These are phyloP conservation scores for Xylariaceae sp. DNA, from an alignment of 2,329 filamentous ascomycete species.

Conservation along the genomic window DNA sequence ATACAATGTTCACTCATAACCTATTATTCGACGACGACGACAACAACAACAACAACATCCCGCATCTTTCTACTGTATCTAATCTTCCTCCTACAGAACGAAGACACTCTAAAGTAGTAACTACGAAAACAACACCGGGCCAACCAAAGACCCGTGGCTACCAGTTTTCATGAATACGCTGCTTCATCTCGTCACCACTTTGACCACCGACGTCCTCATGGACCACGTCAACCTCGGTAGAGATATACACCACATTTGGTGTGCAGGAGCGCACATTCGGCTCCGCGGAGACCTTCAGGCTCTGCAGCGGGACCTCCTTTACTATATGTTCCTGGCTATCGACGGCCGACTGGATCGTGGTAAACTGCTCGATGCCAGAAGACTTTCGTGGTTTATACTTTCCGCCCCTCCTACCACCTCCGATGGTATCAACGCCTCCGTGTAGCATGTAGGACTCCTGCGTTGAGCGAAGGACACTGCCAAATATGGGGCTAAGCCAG, in stretches of 20 bases:
- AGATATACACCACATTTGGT: constrained; percentile 6
- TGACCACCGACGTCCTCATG: neutral
- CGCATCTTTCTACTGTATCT: too few species aligned
- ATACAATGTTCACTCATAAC: too few species aligned
- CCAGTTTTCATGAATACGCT: neutral
- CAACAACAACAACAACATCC: too few species aligned
- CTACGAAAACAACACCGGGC: too few species aligned
- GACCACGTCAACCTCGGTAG: constrained; percentile 1
- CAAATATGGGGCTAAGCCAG: constrained; percentile 45
- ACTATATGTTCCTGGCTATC: constrained; percentile 19
- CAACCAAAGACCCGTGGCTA: neutral
- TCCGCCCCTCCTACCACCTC: constrained; percentile 1
- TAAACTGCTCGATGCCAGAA: neutral
- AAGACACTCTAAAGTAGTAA: too few species aligned
- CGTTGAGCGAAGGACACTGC: constrained; percentile 15
- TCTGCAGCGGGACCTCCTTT: constrained; percentile 14
- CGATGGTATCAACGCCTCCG: constrained; percentile 8
- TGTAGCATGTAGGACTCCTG: neutral
- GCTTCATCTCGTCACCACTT: neutral
- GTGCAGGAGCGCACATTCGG: neutral
- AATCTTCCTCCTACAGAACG: too few species aligned
- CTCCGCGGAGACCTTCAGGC: neutral
- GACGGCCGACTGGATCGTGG: neutral
- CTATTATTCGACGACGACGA: too few species aligned
- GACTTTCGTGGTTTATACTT: neutral